phyloP scores from a whole-genome alignment of 1,284 basidiomycete species.

The Xerocomus minutiporus region DNA sequence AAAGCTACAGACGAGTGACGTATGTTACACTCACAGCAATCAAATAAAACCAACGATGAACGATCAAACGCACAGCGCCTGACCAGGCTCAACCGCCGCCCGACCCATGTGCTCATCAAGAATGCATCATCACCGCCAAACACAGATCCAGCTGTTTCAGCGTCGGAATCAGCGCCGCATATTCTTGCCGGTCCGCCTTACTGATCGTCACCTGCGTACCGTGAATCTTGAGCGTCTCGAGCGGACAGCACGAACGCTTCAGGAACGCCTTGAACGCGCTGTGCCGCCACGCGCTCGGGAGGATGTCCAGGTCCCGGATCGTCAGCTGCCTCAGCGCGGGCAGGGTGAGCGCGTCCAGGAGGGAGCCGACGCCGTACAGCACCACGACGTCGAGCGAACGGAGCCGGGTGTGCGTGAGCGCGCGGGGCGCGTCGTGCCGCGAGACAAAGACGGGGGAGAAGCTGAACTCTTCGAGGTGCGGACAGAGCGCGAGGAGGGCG shows the following conservation, averaged over 20 bases:
- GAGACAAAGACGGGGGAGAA: constrained; percentile 16
- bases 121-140: constrained; percentile 10
- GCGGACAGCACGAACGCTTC: constrained; percentile 16
- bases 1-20: neutral
- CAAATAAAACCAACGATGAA: neutral
- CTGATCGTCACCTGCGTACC: constrained; percentile 13
- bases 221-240: constrained; percentile 18
- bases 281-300: constrained; percentile 15
- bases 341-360: constrained; percentile 13
- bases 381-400: constrained; percentile 15
- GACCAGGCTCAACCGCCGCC: neutral
- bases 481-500: constrained; percentile 17
- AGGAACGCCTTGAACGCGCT: constrained; percentile 15
- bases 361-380: constrained; percentile 8
- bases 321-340: constrained; percentile 8
- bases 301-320: constrained; percentile 15
- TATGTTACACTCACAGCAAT: neutral
- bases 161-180: constrained; percentile 17
- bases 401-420: constrained; percentile 9
- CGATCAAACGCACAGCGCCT: neutral
- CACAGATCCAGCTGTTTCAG: constrained; percentile 19
- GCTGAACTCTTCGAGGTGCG: constrained; percentile 12
- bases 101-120: neutral
- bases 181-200: constrained; percentile 13
- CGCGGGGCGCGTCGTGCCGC: neutral